phyloP scores from a whole-genome alignment of 352 stramenopile species.

The Phytophthora idaei region DNA sequence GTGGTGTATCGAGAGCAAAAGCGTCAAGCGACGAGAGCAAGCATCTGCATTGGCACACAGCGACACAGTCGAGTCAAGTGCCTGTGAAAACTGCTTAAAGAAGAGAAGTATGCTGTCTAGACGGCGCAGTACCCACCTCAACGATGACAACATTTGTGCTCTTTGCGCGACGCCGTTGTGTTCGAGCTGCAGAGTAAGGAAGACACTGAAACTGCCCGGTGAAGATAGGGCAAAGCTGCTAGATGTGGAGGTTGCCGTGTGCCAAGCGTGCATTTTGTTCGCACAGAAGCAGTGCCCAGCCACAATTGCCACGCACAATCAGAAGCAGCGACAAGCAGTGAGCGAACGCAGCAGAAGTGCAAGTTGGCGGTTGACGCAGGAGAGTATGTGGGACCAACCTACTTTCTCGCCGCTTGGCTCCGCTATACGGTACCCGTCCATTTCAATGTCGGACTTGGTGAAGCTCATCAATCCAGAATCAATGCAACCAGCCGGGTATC shows the following conservation, averaged over 20 bases:
- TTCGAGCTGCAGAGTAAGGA: not conserved
- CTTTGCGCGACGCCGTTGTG: not conserved
- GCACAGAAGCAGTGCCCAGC: not conserved
- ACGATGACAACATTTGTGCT: not conserved
- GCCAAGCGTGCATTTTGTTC: not conserved
- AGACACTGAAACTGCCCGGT: not conserved
- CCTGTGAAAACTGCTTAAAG: not conserved
- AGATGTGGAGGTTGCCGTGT: not conserved
- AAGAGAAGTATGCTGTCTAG: not conserved
- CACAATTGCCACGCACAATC: not conserved
- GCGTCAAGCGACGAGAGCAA: conserved; percentile 5
- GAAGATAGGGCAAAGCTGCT: not conserved
- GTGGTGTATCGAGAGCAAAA: conserved; percentile 22
- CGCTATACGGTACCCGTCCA: not conserved
- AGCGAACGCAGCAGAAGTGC: not conserved
- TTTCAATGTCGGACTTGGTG: not conserved
- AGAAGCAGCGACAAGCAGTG: not conserved
- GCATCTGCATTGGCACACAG: not conserved
- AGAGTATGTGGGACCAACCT: not conserved
- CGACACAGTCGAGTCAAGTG: not conserved
- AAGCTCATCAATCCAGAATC: not conserved
- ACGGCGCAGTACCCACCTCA: not conserved
- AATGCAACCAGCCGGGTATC: too few relatives aligned
- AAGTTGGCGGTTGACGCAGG: not conserved
- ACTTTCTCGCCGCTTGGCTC: not conserved